Base-by-base conservation (phyloP, 1,284 basidiomycete genomes). In the Tylopilus orsonianus region DNA sequence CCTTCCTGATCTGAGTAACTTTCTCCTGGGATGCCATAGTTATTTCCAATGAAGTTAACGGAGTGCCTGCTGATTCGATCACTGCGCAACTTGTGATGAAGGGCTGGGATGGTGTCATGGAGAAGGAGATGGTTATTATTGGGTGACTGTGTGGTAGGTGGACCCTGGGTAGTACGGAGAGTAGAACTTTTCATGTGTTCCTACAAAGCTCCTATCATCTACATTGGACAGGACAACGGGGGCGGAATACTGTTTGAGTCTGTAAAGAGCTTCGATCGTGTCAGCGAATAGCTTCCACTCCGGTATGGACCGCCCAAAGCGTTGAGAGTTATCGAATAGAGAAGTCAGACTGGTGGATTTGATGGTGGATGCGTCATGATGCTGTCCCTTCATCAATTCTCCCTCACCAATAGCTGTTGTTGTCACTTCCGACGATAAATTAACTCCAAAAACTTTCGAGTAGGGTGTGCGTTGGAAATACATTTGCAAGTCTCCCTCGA, bases 201-300 rank as follows among this genome's bases (percentile, higher is more conserved):
- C 69, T 3, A 74, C 68, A 62, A 87, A 87, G 30, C 83, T 85
- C 14, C 60, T 57, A 45, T 76, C 75, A 57, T 90, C 87, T 56
- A 89, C 82, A 65, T 90, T 89, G 53, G 85, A 87, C 30, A 89
- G 73, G 2, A 87, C 83, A 45, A 81, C 72, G 50, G 89, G 80
- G 51, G 81, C 81, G 69, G 79, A 88, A 58, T 76, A 73, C 50
- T 74, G 72, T 27, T 83, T 74, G 44, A 89, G 77, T 35, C 69
- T 66, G 34, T 71, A 72, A 4, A 90, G 77, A 0, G 85, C 86
- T 14, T 69, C 64, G 51, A 73, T 62, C 6, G 82, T 85, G 63
- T 89, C 87, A 0, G 81, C 75, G 67, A 89, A 90, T 10, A 78
- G 71, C 3, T 72, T 69, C 85, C 86, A 90, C 27, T 72, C 53